Percentiles rank a stretch among this genome's conserved stretches.
phyloP scores from a whole-genome alignment of 495 filamentous ascomycete genomes.

The Talaromyces trachyspermus region DNA sequence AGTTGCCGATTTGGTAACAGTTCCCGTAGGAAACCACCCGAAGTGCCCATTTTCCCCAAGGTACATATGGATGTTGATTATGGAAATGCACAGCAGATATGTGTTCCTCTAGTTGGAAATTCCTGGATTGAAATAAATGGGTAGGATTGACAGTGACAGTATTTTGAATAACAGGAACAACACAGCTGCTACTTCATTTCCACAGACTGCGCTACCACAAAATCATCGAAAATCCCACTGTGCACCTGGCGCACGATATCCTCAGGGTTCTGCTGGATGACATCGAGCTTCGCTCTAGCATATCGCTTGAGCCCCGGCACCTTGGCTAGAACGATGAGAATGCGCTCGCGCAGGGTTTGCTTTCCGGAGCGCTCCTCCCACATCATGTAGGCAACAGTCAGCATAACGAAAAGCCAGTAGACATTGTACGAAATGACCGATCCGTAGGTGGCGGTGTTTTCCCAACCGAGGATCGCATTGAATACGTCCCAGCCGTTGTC shows the following conservation, averaged over 20 bases:
- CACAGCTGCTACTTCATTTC: neutral
- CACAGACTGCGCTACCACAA: neutral
- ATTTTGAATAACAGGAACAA: too few species aligned
- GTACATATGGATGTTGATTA: too few species aligned
- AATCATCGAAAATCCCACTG: constrained; percentile 2
- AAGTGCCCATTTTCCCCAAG: too few species aligned
- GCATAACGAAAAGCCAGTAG: constrained; percentile 69
- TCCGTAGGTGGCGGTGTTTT: constrained; percentile 78
- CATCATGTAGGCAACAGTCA: constrained; percentile 52
- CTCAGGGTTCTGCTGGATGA: neutral
- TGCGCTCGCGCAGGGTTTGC: constrained; percentile 1
- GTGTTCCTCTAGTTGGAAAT: too few species aligned
- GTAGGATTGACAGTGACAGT: too few species aligned
- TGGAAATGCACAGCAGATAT: too few species aligned
- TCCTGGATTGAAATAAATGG: too few species aligned
- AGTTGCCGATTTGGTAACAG: too few species aligned
- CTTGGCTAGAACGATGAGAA: neutral
- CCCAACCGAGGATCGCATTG: constrained; percentile 75
- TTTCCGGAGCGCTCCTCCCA: constrained; percentile 50
- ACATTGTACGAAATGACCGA: constrained; percentile 79
- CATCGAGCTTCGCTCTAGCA: constrained; percentile 1
- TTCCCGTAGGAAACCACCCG: too few species aligned
- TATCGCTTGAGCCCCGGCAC: constrained; percentile 3
- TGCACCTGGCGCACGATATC: constrained; percentile 5
- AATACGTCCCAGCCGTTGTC: constrained; percentile 88